Base-by-base conservation (phyloP, 2,329 filamentous ascomycete species). In the Penicillium sp. region DNA sequence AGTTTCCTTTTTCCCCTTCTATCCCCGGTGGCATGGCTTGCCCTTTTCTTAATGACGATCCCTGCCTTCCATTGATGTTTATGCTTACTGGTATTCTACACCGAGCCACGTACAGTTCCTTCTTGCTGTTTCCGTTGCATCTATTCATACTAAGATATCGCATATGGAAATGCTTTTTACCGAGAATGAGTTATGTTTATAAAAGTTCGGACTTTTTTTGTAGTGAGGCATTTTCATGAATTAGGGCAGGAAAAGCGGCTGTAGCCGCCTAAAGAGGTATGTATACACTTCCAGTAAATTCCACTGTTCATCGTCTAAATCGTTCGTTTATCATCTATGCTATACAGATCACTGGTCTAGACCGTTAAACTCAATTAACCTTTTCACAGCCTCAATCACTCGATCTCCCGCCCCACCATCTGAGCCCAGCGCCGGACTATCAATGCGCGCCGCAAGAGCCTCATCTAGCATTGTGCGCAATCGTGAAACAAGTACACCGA, bases 301-400 rank as follows among this genome's bases (percentile, higher is more conserved):
- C 19, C 19, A 1, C 26, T 26, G 26, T 22, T 41, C 22, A 41
- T 41, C 37, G 8, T 41, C 39, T 41, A 22, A 21, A 19, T 41
- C 39, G 9, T 41, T 41, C 39, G 9, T 41, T 41, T 41, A 22
- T 45, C 37, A 44, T 52, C 37, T 52, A 52, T 51, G 19, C 22
- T 33, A 41, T 26, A 6, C 31, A 37, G 31, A 60, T 66, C 55
- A 68, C 57, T 75, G 74, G 80, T 96, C 91, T 76, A 96, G 75
- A 1, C 95, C 95, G 78, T 98, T 92, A 67, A 96, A 82, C 75
- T 96, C 91, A 66, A 98, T 89, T 75, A 98, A 80, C 75, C 85
- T 87, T 64, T 86, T 85, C 53, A 96, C 93, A 60, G 90, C 77
- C 68, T 82, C 84, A 57, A 98, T 89, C 26, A 97, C 86, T 65